Evolutionary conservation across 768 basidiomycete species (phyloP).

Genomic region (Lactarius hatsudake): DNA sequence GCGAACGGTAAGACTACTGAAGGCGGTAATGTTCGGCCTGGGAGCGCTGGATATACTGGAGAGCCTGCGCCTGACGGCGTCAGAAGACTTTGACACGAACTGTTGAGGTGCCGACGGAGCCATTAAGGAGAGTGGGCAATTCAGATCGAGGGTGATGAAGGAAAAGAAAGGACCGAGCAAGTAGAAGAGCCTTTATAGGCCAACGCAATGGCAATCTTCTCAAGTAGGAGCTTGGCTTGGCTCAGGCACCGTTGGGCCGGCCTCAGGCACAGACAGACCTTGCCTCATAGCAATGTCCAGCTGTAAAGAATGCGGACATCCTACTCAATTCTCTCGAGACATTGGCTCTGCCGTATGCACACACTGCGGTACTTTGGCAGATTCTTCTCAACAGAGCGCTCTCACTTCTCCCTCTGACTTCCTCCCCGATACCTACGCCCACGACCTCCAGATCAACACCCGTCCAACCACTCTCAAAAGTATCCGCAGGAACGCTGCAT

Average conservation of each 20-base stretch:
- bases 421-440: slow-evolving; percentile 34
- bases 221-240: not conserved
- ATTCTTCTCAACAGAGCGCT: slow-evolving; percentile 54
- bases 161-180: slow-evolving; percentile 25
- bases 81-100: slow-evolving; percentile 65
- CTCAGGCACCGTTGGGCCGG: not conserved
- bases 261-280: not conserved
- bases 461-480: slow-evolving; percentile 43
- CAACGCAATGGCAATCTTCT: not conserved
- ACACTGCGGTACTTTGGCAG: slow-evolving; percentile 65
- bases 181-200: slow-evolving; percentile 17
- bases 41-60: slow-evolving; percentile 50
- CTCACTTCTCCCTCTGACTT: slow-evolving; percentile 49
- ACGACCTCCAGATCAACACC: slow-evolving; percentile 33
- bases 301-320: slow-evolving; percentile 24
- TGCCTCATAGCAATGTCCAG: slow-evolving; percentile 13
- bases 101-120: slow-evolving; percentile 31
- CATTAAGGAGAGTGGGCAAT: slow-evolving; percentile 9
- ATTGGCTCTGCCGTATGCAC: slow-evolving; percentile 51
- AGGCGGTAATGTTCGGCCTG: slow-evolving; percentile 55
- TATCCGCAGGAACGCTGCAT: slow-evolving; percentile 48
- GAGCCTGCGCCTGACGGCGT: slow-evolving; percentile 63
- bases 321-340: slow-evolving; percentile 24
- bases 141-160: slow-evolving; percentile 42
- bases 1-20: slow-evolving; percentile 65